These are phyloP conservation scores for Sphaerostilbella broomeana DNA, from an alignment of 2,329 filamentous ascomycete genomes.

Conservation along the genomic window DNA sequence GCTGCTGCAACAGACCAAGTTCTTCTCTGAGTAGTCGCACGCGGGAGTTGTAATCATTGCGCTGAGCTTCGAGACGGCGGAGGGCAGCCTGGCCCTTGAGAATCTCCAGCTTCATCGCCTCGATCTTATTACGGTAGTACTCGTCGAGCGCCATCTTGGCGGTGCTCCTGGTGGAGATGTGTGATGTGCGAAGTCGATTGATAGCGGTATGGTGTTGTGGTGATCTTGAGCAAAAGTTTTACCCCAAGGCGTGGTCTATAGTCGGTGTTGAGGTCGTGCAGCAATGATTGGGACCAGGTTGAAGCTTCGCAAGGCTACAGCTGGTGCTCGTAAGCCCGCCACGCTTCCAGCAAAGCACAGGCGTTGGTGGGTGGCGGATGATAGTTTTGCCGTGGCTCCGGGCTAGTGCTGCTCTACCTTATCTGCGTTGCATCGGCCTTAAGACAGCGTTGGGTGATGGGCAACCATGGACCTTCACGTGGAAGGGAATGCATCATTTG, in stretches of 20 bases:
- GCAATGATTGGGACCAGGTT: conserved; percentile 23
- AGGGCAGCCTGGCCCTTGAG: conserved; percentile 96
- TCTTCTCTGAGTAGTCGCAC: conserved; percentile 93
- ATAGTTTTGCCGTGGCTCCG: conserved; percentile 5
- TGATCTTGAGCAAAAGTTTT: background rate
- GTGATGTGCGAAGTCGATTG: too few species aligned
- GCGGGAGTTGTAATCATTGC: conserved; percentile 98
- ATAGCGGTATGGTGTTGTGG: too few species aligned
- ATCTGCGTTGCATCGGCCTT: background rate
- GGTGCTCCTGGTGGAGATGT: conserved; percentile 15
- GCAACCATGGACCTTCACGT: too few species aligned
- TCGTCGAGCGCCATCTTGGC: conserved; percentile 93
- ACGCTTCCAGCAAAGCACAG: conserved; percentile 1
- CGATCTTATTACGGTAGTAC: conserved; percentile 99
- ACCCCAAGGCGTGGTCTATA: background rate
- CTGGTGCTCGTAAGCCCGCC: conserved; percentile 28
- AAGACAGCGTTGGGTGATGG: too few species aligned
- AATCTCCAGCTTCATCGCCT: conserved; percentile 99
- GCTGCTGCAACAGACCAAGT: conserved; percentile 90
- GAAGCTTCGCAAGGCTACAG: conserved; percentile 30
- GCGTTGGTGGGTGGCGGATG: conserved; percentile 3
- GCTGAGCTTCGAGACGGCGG: conserved; percentile 89
- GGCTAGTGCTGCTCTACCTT: background rate
- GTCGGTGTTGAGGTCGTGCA: background rate
- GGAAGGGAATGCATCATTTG: too few species aligned